These are phyloP conservation scores for Pichia sp. DNA, from an alignment of 1,139 yeast genomes.

Conservation along the genomic window DNA sequence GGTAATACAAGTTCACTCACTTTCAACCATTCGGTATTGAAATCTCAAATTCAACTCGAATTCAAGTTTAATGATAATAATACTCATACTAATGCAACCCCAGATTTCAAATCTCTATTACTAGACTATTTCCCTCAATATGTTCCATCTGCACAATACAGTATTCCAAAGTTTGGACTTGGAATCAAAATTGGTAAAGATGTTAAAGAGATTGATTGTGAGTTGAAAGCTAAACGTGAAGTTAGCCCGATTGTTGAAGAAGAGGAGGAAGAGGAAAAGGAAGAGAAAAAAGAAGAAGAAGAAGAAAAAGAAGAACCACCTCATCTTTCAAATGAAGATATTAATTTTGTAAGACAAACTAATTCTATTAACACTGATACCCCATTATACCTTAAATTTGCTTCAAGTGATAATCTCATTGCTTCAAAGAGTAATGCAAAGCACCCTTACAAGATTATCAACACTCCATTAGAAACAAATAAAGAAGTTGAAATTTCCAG, in stretches of 20 bases:
- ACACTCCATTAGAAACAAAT: neutral
- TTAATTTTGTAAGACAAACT: no score
- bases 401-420: neutral
- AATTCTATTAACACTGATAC: neutral
- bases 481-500: neutral
- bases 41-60: conserved; percentile 19
- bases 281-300: neutral
- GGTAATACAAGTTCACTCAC: conserved; percentile 16
- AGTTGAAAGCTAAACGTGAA: neutral
- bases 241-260: neutral
- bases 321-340: neutral
- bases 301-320: neutral
- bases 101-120: conserved; percentile 3
- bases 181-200: conserved; percentile 6
- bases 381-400: neutral
- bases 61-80: conserved; percentile 8
- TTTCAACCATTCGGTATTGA: conserved; percentile 13
- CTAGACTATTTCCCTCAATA: conserved; percentile 9
- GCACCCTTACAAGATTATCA: neutral
- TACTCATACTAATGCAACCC: neutral
- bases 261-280: neutral
- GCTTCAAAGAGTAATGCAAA: neutral
- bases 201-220: neutral
- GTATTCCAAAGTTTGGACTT: conserved; percentile 6
- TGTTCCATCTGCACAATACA: neutral